Conservation (phyloP, 345 rosid species). For the Orychophragmus violaceus region DNA sequence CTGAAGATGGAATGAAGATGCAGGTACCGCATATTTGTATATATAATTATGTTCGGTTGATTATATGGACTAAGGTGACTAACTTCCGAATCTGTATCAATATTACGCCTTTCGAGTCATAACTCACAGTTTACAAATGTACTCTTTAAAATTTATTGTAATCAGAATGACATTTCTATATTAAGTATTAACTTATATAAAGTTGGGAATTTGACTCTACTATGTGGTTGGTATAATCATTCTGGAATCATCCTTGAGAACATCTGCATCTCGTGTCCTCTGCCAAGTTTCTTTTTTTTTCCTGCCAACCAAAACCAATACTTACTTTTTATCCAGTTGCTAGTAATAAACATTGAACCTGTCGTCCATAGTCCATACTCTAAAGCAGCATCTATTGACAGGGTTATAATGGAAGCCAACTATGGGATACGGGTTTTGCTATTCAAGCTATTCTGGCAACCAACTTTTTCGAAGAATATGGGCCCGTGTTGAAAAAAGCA, state of each 20-base stretch:
- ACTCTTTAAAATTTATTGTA: background rate
- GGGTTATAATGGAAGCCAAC: conserved; percentile 98
- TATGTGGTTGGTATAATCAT: background rate
- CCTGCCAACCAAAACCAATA: background rate
- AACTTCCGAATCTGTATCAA: conserved; percentile 8
- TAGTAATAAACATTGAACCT: conserved; percentile 8
- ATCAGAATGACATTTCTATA: background rate
- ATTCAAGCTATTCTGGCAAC: conserved; percentile 82
- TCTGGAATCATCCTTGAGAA: background rate
- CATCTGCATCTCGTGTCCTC: background rate
- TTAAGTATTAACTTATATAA: background rate
- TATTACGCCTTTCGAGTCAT: conserved; percentile 15
- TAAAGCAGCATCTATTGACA: conserved; percentile 38
- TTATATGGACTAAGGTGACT: background rate
- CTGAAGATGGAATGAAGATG: conserved; percentile 99
- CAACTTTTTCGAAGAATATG: conserved; percentile 62
- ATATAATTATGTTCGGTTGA: conserved; percentile 3
- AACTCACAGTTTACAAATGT: background rate
- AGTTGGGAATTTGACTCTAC: background rate
- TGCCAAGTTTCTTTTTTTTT: background rate
- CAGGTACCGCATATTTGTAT: conserved; percentile 45
- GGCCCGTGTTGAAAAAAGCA: conserved; percentile 62
- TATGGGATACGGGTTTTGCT: conserved; percentile 89
- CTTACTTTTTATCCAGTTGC: background rate
- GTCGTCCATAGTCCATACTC: conserved; percentile 22